phyloP scores from a whole-genome alignment of 768 basidiomycete species.

The Tricholoma sp. region DNA sequence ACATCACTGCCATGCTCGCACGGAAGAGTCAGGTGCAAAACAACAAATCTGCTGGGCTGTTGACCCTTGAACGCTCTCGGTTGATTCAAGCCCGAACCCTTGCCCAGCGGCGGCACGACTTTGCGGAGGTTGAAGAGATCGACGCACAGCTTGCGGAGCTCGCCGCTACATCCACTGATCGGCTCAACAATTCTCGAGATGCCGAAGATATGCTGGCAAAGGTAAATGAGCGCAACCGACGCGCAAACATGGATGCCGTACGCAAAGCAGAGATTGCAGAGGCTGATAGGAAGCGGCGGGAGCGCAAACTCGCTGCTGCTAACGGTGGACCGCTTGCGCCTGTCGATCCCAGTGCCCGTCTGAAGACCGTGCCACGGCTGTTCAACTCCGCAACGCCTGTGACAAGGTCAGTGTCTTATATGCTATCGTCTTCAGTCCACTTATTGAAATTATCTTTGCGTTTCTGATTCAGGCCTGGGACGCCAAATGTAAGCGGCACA shows the following conservation, averaged over 20 bases:
- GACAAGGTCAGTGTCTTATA: slow-evolving; percentile 50
- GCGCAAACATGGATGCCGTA: slow-evolving; percentile 76
- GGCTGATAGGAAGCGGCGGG: slow-evolving; percentile 64
- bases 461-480: slow-evolving; percentile 38
- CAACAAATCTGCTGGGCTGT: slow-evolving; percentile 27
- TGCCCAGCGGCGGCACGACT: slow-evolving; percentile 72
- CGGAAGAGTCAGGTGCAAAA: slow-evolving; percentile 49
- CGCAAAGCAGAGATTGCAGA: slow-evolving; percentile 70
- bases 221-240: slow-evolving; percentile 89
- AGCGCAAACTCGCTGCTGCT: slow-evolving; percentile 50
- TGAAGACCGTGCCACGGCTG: slow-evolving; percentile 59
- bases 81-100: slow-evolving; percentile 70
- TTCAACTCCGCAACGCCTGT: slow-evolving; percentile 41
- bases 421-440: slow-evolving; percentile 1
- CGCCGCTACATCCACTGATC: slow-evolving; percentile 14
- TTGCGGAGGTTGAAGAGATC: slow-evolving; percentile 51
- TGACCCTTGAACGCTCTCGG: slow-evolving; percentile 58
- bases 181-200: slow-evolving; percentile 11
- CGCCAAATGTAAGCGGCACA: slow-evolving; percentile 40
- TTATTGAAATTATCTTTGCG: slow-evolving; percentile 3
- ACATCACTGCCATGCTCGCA: slow-evolving; percentile 74
- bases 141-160: slow-evolving; percentile 62
- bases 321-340: slow-evolving; percentile 35
- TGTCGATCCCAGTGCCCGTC: slow-evolving; percentile 59
- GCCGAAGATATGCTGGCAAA: slow-evolving; percentile 56